Evolutionary conservation across 2,329 filamentous ascomycete species (phyloP), one percentile per base, ranked within the genome.

Genomic region (Paecilomyces variotii): DNA sequence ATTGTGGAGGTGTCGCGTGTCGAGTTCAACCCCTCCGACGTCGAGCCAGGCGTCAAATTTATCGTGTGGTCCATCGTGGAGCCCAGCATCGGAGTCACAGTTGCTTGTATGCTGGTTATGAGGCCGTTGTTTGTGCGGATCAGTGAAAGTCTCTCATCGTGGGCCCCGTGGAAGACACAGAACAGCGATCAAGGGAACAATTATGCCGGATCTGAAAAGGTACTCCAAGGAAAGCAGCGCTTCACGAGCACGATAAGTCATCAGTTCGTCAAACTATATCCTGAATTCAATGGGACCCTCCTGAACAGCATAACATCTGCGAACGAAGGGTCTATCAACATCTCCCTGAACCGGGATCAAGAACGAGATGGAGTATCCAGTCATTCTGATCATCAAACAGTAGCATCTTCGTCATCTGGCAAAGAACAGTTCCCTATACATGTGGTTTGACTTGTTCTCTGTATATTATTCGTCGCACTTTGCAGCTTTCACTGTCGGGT

Each of bases 41-140:
- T 45, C 35, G 7, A 27, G 6, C 26, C 54, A 14, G 54, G 49
- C 12, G 54, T 56, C 35, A 32, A 56, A 11, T 19, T 56, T n/a
- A 45, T 19, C 10, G 27, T 56, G n/a, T 56, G 54, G 54, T 56
- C 54, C 11, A 45, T 56, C 2, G 54, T 56, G 19, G 54, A 56
- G 14, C 54, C 54, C 5, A 26, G 34, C 25, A 26, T 56, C n/a
- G 54, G 54, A n/a, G 49, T 56, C 32, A 56, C 26, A 3, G 54
- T 56, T 11, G 54, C 54, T n/a, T 56, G 54, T n/a, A 56, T 56
- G 54, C 35, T 56, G 12, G 54, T 56, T 26, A 56, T 56, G 54
- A 11, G 54, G 35, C 54, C 54, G 10, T 32, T 56, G 27, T 56
- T 56, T 19, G 24, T 28, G 9, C 34, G 34, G 9, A 26, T 56